Conservation (phyloP, 345 rosid species). For the Moringa oleifera region DNA sequence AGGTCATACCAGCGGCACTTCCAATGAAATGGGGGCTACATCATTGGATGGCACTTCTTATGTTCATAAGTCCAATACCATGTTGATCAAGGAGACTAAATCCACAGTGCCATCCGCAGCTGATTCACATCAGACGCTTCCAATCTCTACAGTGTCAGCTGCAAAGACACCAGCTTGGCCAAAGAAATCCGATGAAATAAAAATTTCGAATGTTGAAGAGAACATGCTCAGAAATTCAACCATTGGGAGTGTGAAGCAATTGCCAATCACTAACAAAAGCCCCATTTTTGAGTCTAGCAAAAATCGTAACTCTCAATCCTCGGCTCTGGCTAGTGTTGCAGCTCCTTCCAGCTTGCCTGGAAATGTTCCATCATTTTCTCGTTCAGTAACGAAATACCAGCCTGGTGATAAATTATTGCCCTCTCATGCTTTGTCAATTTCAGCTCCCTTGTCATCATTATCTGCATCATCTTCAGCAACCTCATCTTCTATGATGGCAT, state of each 20-base stretch:
- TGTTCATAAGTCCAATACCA: conserved; percentile 29
- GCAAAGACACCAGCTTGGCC: conserved; percentile 19
- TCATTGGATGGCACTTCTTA: conserved; percentile 22
- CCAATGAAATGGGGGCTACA: conserved; percentile 26
- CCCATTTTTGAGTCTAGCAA: conserved; percentile 24
- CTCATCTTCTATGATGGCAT: conserved; percentile 13
- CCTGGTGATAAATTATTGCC: conserved; percentile 32
- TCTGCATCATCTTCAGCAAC: background rate
- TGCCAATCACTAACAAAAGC: conserved; percentile 18
- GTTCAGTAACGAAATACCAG: conserved; percentile 28
- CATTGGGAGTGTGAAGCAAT: conserved; percentile 22
- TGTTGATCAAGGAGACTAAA: conserved; percentile 28
- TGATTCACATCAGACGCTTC: conserved; percentile 21
- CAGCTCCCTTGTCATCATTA: background rate
- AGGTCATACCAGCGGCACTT: conserved; percentile 20
- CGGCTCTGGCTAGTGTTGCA: conserved; percentile 29
- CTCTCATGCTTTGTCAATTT: conserved; percentile 13
- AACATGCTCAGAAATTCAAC: conserved; percentile 21
- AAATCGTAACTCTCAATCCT: conserved; percentile 26
- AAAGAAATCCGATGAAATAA: conserved; percentile 33
- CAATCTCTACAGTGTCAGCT: conserved; percentile 20
- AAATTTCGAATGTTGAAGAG: conserved; percentile 25
- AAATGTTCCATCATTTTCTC: conserved; percentile 27
- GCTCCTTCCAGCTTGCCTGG: conserved; percentile 23
- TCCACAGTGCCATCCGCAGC: conserved; percentile 33